These are phyloP conservation scores for Pyrenophora seminiperda DNA, from an alignment of 2,329 filamentous ascomycete genomes.

Conservation along the genomic window DNA sequence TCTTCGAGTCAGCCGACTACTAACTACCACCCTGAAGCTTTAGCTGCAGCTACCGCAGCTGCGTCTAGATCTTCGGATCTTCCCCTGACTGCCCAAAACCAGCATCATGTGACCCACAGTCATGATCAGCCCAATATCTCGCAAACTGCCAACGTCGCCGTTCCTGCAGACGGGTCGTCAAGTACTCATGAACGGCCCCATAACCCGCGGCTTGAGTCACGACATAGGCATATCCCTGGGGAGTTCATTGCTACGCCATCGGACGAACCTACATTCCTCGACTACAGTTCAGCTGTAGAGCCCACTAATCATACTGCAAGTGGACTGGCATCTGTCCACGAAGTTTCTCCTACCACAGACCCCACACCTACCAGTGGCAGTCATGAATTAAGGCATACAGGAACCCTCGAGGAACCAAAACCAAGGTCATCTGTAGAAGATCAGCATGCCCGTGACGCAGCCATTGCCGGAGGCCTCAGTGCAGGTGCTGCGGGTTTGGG, in stretches of 20 bases:
- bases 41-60: slow-evolving; percentile 23
- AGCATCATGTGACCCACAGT: slow-evolving; percentile 24
- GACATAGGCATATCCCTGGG: slow-evolving; percentile 41
- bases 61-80: slow-evolving; percentile 12
- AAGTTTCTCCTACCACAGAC: background rate
- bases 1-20: slow-evolving; percentile 1
- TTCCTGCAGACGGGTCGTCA: slow-evolving; percentile 1
- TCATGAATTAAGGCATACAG: slow-evolving; percentile 34
- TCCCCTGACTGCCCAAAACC: slow-evolving; percentile 9
- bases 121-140: slow-evolving; percentile 22
- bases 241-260: slow-evolving; percentile 40
- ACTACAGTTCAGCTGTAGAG: slow-evolving; percentile 14
- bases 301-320: slow-evolving; percentile 1
- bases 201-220: slow-evolving; percentile 41
- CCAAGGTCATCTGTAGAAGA: slow-evolving; percentile 26
- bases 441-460: slow-evolving; percentile 35
- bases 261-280: slow-evolving; percentile 34
- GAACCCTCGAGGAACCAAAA: slow-evolving; percentile 27
- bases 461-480: slow-evolving; percentile 32
- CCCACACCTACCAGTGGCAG: slow-evolving; percentile 5
- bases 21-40: slow-evolving; percentile 25
- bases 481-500: slow-evolving; percentile 32
- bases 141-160: background rate
- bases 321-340: background rate
- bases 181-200: slow-evolving; percentile 20